phyloP scores from a whole-genome alignment of 2,329 filamentous ascomycete genomes.

The Colletotrichum cuscutae region DNA sequence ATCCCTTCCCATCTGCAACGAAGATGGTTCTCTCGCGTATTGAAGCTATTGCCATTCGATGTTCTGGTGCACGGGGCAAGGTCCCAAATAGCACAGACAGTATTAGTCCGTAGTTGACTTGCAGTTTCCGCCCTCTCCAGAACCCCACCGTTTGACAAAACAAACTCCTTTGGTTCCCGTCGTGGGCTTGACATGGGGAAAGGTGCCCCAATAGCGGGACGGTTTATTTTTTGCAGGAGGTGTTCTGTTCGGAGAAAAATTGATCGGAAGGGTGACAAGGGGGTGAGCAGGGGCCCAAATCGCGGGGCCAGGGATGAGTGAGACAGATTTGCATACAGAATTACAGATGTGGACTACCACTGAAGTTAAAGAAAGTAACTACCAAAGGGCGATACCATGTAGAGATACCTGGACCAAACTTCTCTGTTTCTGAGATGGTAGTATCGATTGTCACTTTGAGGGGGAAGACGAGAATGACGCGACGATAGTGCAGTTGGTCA shows the following conservation, averaged over 20 bases:
- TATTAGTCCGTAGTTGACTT: neutral
- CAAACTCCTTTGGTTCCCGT: conserved; percentile 20
- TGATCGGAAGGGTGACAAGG: conserved; percentile 27
- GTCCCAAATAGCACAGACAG: neutral
- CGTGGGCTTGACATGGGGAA: conserved; percentile 8
- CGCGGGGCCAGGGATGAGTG: conserved; percentile 25
- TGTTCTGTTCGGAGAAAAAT: neutral
- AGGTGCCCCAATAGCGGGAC: conserved; percentile 25
- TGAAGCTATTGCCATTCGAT: conserved; percentile 26
- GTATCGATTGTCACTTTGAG: neutral
- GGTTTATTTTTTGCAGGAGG: conserved; percentile 19
- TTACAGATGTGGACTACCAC: conserved; percentile 4
- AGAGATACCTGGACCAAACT: neutral
- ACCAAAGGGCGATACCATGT: neutral
- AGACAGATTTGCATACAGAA: conserved; percentile 34
- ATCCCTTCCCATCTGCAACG: neutral
- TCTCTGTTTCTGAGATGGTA: neutral
- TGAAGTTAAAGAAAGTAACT: conserved; percentile 13
- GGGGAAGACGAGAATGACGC: neutral
- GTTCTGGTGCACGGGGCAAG: conserved; percentile 8
- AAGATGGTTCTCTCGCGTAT: neutral
- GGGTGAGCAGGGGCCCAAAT: conserved; percentile 16
- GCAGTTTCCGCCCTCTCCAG: conserved; percentile 20
- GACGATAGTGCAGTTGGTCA: neutral
- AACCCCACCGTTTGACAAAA: conserved; percentile 16